phyloP scores from a whole-genome alignment of 208 protist genomes.

The Balamuthia mandrillaris region DNA sequence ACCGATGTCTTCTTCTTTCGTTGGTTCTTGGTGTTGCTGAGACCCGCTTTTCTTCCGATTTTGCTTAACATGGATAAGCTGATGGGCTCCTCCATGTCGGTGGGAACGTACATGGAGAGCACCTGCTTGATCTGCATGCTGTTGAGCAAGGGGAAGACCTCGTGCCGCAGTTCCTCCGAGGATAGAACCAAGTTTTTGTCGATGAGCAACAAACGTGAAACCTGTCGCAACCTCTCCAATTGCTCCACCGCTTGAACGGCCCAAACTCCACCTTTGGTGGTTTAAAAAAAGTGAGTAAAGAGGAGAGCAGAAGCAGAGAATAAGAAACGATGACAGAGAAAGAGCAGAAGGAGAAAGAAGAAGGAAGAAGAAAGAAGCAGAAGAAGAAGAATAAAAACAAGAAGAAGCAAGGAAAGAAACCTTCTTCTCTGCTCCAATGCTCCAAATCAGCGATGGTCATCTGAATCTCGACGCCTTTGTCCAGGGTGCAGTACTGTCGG shows the following conservation, averaged over 20 bases:
- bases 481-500: not conserved
- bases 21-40: not conserved
- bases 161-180: not conserved
- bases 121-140: conserved; percentile 33
- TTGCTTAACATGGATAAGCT: not conserved
- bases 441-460: conserved; percentile 29
- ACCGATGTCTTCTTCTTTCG: not conserved
- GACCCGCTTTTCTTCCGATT: not conserved
- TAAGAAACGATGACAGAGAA: too few relatives aligned
- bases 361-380: too few relatives aligned
- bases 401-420: too few relatives aligned
- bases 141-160: conserved; percentile 31
- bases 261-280: too few relatives aligned
- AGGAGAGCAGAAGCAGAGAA: too few relatives aligned
- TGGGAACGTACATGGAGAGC: conserved; percentile 35
- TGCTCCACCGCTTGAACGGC: too few relatives aligned
- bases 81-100: conserved; percentile 14
- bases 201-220: conserved; percentile 32
- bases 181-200: conserved; percentile 23
- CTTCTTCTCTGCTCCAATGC: conserved; percentile 22
- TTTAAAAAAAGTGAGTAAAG: too few relatives aligned
- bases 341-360: too few relatives aligned
- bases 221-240: not conserved
- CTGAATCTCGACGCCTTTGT: conserved; percentile 29
- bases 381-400: too few relatives aligned